Percentiles rank a stretch among this genome's conserved stretches.
phyloP scores from a whole-genome alignment of 2,329 filamentous ascomycete species.

The Dactylellina drechsleri region DNA sequence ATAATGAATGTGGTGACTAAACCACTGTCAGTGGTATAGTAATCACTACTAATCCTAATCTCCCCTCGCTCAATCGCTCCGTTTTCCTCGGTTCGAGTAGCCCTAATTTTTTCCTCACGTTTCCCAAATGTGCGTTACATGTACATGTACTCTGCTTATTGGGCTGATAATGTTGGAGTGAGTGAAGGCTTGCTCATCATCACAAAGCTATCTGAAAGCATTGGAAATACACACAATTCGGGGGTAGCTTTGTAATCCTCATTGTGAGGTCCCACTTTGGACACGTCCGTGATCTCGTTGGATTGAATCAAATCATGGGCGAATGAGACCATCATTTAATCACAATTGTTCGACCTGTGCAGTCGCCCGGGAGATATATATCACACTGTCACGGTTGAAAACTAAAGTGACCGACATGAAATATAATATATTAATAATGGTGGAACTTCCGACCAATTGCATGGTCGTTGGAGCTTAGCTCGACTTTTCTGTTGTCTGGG shows the following conservation, averaged over 20 bases:
- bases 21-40: conserved; percentile 52
- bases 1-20: conserved; percentile 32
- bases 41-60: conserved; percentile 43
- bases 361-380: no score
- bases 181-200: background rate
- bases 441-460: no score
- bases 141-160: background rate
- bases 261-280: no score
- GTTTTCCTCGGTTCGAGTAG: conserved; percentile 16
- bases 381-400: no score
- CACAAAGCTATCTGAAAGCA: conserved; percentile 39
- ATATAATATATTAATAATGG: no score
- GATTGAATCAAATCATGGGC: background rate
- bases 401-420: no score
- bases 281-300: background rate
- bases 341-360: no score
- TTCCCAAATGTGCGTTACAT: no score
- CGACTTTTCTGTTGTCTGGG: background rate
- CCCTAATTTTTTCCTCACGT: background rate
- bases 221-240: conserved; percentile 47
- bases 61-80: background rate
- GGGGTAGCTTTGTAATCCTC: background rate
- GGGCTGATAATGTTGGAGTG: background rate
- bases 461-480: conserved; percentile 14
- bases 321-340: no score